These are phyloP conservation scores for Phtheirospermum japonicum DNA, from an alignment of 257 asterid genomes.

Conservation along the genomic window DNA sequence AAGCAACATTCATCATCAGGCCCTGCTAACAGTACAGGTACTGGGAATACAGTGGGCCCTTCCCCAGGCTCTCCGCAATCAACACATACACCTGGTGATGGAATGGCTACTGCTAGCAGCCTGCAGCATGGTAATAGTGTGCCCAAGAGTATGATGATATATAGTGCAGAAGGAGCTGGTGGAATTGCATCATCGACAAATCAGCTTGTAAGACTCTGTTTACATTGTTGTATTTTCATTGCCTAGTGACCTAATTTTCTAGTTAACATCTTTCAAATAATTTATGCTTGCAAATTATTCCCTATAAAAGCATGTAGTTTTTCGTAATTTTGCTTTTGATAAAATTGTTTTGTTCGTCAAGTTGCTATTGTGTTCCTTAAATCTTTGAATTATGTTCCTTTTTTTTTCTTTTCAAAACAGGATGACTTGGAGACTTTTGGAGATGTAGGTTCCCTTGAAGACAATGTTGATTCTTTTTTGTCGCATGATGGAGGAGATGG, in stretches of 20 bases:
- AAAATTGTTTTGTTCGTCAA: neutral
- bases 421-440: conserved; percentile 79
- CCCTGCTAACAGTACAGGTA: conserved; percentile 61
- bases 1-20: conserved; percentile 86
- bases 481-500: conserved; percentile 79
- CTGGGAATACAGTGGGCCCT: conserved; percentile 58
- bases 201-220: conserved; percentile 56
- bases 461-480: conserved; percentile 75
- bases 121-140: conserved; percentile 59
- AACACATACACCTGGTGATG: conserved; percentile 86
- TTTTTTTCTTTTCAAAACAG: too few species aligned
- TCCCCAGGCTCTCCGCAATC: conserved; percentile 73
- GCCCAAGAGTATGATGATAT: conserved; percentile 57
- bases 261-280: neutral
- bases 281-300: neutral
- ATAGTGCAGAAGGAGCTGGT: conserved; percentile 75
- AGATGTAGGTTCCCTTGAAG: too few species aligned
- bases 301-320: too few species aligned
- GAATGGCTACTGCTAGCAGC: conserved; percentile 57
- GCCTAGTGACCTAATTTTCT: conserved; percentile 6
- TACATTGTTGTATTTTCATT: conserved; percentile 1
- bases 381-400: too few species aligned
- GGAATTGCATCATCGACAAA: conserved; percentile 71
- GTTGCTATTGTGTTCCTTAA: too few species aligned
- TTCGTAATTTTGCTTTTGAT: neutral